phyloP scores from a whole-genome alignment of 1,284 basidiomycete species.

The Mycosarcoma maydis region DNA sequence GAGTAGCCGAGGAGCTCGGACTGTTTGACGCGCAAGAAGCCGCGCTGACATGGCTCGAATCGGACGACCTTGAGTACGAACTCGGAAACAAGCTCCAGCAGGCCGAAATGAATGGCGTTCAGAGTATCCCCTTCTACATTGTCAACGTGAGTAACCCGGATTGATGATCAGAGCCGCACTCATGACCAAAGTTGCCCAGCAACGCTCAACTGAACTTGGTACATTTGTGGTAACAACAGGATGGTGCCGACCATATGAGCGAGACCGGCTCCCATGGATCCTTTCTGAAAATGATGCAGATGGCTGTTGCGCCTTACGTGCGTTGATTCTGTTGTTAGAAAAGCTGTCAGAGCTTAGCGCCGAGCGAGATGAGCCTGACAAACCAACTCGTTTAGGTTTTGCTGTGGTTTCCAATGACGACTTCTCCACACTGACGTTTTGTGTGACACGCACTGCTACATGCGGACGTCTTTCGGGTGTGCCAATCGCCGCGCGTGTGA shows the following conservation, averaged over 20 bases:
- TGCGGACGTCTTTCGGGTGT: too few relatives aligned
- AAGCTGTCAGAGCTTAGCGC: too few relatives aligned
- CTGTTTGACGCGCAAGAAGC: slow-evolving; percentile 26
- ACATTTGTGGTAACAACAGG: too few relatives aligned
- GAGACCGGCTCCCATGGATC: slow-evolving; percentile 38
- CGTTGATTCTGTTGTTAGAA: slow-evolving; percentile 1
- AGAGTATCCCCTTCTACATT: slow-evolving; percentile 52
- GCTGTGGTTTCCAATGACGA: too few relatives aligned
- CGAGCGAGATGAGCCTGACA: too few relatives aligned
- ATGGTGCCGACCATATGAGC: slow-evolving; percentile 50
- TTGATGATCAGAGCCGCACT: background rate
- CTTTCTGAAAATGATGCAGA: slow-evolving; percentile 52
- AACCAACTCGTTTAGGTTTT: too few relatives aligned
- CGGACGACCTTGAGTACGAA: slow-evolving; percentile 49
- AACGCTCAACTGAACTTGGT: too few relatives aligned
- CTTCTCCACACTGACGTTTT: too few relatives aligned
- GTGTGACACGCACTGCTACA: too few relatives aligned
- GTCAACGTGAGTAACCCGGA: slow-evolving; percentile 42
- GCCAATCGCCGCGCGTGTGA: too few relatives aligned
- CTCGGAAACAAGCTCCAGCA: slow-evolving; percentile 43
- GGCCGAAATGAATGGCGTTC: slow-evolving; percentile 52
- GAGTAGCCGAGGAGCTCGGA: slow-evolving; percentile 24
- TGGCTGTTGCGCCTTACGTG: slow-evolving; percentile 49
- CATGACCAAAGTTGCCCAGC: background rate
- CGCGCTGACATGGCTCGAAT: slow-evolving; percentile 45